Evolutionary conservation across 140 eudicot species (phyloP).

Genomic region (Stevia rebaudiana): DNA sequence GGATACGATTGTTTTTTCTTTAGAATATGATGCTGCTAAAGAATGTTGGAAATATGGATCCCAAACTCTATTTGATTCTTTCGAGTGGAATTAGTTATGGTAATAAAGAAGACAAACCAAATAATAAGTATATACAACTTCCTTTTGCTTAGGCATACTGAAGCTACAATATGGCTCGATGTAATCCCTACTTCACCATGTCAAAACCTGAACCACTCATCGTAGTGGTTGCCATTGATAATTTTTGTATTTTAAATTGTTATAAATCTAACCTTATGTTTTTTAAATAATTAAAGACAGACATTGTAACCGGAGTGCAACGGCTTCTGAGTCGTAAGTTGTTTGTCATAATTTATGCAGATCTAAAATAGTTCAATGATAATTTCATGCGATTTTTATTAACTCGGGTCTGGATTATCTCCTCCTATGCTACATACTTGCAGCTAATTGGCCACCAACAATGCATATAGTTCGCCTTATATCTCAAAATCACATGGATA

Average conservation of each 20-base stretch:
- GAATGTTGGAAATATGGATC: too few relatives aligned
- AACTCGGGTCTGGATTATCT: not conserved
- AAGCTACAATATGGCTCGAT: too few relatives aligned
- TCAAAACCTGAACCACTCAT: too few relatives aligned
- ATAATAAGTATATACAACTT: too few relatives aligned
- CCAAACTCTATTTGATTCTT: too few relatives aligned
- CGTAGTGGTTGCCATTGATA: too few relatives aligned
- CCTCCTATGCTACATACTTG: constrained; percentile 48
- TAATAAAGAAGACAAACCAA: too few relatives aligned
- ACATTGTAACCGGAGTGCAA: constrained; percentile 88
- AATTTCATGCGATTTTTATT: not conserved
- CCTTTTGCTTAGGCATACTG: too few relatives aligned
- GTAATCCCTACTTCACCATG: too few relatives aligned
- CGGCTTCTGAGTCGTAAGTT: constrained; percentile 96
- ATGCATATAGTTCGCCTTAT: constrained; percentile 98
- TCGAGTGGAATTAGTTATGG: too few relatives aligned
- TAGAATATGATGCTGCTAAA: too few relatives aligned
- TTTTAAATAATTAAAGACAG: constrained; percentile 38
- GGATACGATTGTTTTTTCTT: too few relatives aligned
- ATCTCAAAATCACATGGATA: constrained; percentile 98
- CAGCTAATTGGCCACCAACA: constrained; percentile 95
- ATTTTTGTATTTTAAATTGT: not conserved
- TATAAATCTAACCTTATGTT: constrained; percentile 11
- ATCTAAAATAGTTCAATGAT: constrained; percentile 8
- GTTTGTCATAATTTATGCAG: constrained; percentile 1